Percentiles rank a stretch among this genome's conserved stretches.
These are phyloP conservation scores for Voacanga thouarsii DNA, from an alignment of 257 asterid species.

Conservation along the genomic window DNA sequence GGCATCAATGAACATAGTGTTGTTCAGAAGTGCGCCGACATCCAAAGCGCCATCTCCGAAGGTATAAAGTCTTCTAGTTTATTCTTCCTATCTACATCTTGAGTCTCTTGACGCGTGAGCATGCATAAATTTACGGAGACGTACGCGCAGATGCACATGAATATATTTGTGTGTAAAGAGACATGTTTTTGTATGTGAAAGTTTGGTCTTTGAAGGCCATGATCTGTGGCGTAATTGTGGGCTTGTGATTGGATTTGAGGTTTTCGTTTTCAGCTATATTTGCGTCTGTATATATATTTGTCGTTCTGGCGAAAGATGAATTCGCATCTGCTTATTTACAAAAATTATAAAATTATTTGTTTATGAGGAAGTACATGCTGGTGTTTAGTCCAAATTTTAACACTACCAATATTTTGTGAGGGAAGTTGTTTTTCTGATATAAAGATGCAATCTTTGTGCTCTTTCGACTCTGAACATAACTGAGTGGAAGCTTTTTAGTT, in stretches of 20 bases:
- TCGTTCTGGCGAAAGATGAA: not conserved
- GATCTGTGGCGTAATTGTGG: not conserved
- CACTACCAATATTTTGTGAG: not conserved
- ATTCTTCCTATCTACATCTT: not conserved
- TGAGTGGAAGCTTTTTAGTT: not conserved
- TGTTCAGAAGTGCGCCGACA: constrained; percentile 42
- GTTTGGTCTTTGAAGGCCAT: constrained; percentile 14
- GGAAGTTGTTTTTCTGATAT: not conserved
- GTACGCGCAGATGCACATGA: not conserved
- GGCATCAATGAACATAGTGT: constrained; percentile 34
- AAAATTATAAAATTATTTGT: not conserved
- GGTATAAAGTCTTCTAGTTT: constrained; percentile 17
- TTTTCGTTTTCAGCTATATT: not conserved
- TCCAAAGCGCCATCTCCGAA: constrained; percentile 45
- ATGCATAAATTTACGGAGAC: not conserved
- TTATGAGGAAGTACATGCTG: not conserved
- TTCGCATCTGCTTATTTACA: not conserved
- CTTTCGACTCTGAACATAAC: not conserved
- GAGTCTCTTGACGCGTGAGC: no score
- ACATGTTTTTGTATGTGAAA: not conserved
- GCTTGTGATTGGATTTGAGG: no score
- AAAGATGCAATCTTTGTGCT: not conserved
- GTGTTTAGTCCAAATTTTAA: not conserved
- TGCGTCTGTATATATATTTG: not conserved
- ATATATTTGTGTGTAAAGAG: not conserved